These are phyloP conservation scores for Angophora floribunda DNA, from an alignment of 345 rosid species.

Conservation along the genomic window DNA sequence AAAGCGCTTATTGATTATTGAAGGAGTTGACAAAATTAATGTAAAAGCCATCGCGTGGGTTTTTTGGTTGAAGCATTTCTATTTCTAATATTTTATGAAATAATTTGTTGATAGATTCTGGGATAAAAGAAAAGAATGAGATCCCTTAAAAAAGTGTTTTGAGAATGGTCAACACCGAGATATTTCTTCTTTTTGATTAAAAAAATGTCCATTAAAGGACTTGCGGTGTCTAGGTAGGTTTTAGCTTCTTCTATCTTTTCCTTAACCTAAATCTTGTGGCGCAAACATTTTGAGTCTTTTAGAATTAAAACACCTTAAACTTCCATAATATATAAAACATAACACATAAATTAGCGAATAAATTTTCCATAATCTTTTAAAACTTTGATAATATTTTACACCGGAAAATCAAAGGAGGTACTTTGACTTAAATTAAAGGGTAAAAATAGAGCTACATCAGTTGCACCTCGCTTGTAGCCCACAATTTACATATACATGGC, in stretches of 20 bases:
- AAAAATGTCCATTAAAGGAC: neutral
- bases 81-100: neutral
- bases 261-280: neutral
- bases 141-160: neutral
- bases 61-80: neutral
- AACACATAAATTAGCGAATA: neutral
- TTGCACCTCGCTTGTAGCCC: neutral
- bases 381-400: neutral
- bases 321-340: neutral
- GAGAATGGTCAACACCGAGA: too few relatives aligned
- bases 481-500: fast-evolving
- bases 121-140: neutral
- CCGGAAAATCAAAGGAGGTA: neutral
- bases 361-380: neutral
- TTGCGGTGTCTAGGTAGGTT: neutral
- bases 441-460: neutral
- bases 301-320: neutral
- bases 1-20: neutral
- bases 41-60: neutral
- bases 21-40: neutral
- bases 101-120: too few relatives aligned
- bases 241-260: neutral
- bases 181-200: neutral
- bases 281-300: too few relatives aligned
- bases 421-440: neutral